Conservation (phyloP, 2,329 filamentous ascomycete species). For the Aspergillus costaricaensis region DNA sequence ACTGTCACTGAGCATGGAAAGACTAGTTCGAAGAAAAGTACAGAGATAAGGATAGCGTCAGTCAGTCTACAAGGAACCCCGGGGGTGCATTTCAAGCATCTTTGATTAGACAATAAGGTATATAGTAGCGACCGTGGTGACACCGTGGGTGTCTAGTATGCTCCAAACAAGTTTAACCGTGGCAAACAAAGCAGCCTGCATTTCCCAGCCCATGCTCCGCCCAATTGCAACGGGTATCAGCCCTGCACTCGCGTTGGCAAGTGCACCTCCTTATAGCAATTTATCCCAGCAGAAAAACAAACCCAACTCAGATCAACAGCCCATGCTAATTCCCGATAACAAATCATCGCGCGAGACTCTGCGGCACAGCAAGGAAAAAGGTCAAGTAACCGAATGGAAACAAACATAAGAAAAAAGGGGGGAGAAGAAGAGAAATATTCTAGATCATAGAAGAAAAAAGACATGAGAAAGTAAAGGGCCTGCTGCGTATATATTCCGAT, state of each 20-base stretch:
- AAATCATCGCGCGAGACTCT: background rate
- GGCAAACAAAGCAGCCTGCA: constrained; percentile 11
- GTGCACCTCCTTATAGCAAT: constrained; percentile 12
- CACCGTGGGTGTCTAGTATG: constrained; percentile 20
- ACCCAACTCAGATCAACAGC: constrained; percentile 1
- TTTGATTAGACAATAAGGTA: constrained; percentile 27
- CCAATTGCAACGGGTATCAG: constrained; percentile 21
- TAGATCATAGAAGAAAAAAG: constrained; percentile 2
- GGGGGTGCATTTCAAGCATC: constrained; percentile 6
- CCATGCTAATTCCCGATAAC: background rate
- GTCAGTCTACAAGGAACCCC: background rate
- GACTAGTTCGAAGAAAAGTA: no score
- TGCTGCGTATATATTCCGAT: constrained; percentile 17
- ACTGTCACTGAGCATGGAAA: no score
- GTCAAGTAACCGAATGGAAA: constrained; percentile 1
- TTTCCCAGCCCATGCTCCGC: constrained; percentile 21
- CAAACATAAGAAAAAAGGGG: constrained; percentile 5
- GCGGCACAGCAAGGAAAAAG: background rate
- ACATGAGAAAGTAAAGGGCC: constrained; percentile 14
- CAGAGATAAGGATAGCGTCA: background rate
- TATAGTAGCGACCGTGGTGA: constrained; percentile 27
- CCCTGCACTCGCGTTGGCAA: background rate
- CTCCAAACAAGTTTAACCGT: constrained; percentile 9
- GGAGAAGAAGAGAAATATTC: constrained; percentile 7
- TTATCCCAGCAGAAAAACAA: constrained; percentile 8